These are phyloP conservation scores for Cylindrodendrum hubeiense DNA, from an alignment of 2,329 filamentous ascomycete genomes.

Conservation along the genomic window DNA sequence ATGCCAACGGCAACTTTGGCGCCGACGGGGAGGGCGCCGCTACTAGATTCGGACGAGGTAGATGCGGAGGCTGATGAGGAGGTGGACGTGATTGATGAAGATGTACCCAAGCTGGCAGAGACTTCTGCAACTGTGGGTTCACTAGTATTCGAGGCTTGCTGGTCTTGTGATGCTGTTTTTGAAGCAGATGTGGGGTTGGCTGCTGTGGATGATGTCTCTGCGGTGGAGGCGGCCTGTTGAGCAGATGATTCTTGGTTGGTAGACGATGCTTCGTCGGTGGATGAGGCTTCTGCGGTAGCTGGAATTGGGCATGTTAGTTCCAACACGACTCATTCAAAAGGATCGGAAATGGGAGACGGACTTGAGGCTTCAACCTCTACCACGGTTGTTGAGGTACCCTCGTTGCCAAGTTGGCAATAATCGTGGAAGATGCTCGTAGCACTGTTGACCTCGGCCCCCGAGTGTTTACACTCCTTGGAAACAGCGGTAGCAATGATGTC, in stretches of 20 bases:
- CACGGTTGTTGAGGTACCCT: not conserved
- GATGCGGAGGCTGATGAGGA: not conserved
- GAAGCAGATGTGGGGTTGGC: not conserved
- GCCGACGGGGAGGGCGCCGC: not conserved
- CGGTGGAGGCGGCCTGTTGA: too few relatives aligned
- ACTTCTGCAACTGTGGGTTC: not conserved
- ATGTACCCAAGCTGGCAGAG: not conserved
- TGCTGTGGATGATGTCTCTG: not conserved
- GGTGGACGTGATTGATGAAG: not conserved
- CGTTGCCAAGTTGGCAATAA: slow-evolving; percentile 2
- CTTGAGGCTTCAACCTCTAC: not conserved
- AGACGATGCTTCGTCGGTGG: not conserved
- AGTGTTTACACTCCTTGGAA: not conserved
- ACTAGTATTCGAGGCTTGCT: not conserved
- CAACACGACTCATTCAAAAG: not conserved
- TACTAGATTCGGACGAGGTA: not conserved
- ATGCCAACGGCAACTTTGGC: not conserved
- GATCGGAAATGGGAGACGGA: not conserved
- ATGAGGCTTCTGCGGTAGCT: not conserved
- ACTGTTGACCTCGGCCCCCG: not conserved
- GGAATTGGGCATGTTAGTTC: not conserved
- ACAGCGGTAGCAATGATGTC: not conserved
- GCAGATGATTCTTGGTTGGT: too few relatives aligned
- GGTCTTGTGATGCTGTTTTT: not conserved
- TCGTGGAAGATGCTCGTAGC: not conserved